Evolutionary conservation across 768 basidiomycete species (phyloP).

Genomic region (Leccinellum albellum): DNA sequence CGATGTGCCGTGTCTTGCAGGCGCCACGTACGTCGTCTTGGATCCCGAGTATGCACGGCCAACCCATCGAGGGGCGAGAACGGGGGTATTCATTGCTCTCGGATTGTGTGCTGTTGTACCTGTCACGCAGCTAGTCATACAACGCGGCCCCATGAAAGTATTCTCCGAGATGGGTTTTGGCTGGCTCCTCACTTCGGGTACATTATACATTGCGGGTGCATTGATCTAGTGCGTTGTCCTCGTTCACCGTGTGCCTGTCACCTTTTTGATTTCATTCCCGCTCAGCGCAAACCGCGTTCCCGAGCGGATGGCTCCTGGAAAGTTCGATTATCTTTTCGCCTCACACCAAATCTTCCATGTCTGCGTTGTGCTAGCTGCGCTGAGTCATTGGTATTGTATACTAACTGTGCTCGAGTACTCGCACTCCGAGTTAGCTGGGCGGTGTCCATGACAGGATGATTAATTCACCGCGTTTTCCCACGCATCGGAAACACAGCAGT

Average conservation of each 20-base stretch:
- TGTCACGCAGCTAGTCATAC: conserved; percentile 56
- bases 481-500: conserved; percentile 13
- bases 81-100: conserved; percentile 72
- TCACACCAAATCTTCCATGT: conserved; percentile 92
- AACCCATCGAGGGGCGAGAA: conserved; percentile 71
- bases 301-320: conserved; percentile 69
- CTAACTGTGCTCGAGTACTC: conserved; percentile 57
- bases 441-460: conserved; percentile 21
- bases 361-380: conserved; percentile 69
- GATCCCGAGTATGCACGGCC: conserved; percentile 75
- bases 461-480: conserved; percentile 25
- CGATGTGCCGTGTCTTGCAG: conserved; percentile 32
- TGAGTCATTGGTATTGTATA: conserved; percentile 60
- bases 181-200: conserved; percentile 68
- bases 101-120: conserved; percentile 71
- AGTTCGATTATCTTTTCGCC: conserved; percentile 73
- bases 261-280: conserved; percentile 32
- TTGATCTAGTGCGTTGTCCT: conserved; percentile 67
- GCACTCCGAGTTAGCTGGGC: conserved; percentile 34
- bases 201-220: conserved; percentile 75
- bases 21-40: conserved; percentile 71
- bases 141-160: conserved; percentile 55
- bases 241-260: conserved; percentile 28
- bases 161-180: conserved; percentile 62
- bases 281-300: conserved; percentile 80